Evolutionary conservation across 306 rosid genomes (phyloP).

Genomic region (Dicorynia guianensis): DNA sequence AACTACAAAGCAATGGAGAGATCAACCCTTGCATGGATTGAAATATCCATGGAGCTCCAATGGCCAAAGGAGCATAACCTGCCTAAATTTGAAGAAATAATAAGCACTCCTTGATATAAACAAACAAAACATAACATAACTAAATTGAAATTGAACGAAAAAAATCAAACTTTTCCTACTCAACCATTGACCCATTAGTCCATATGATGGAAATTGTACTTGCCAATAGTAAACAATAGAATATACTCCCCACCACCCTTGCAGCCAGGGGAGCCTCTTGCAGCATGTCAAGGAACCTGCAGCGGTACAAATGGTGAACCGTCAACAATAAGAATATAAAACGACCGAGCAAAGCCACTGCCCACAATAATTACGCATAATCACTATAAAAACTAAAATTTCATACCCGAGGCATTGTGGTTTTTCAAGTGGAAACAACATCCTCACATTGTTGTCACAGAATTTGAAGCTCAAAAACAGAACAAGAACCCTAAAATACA

Average conservation of each 20-base stretch:
- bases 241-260: constrained; percentile 77
- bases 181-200: not conserved
- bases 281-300: constrained; percentile 88
- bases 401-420: not conserved
- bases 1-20: constrained; percentile 81
- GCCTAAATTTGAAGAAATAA: constrained; percentile 61
- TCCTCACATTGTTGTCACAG: not conserved
- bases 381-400: not conserved
- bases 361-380: not conserved
- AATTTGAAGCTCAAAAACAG: constrained; percentile 15
- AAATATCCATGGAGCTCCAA: constrained; percentile 83
- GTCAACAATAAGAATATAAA: not conserved
- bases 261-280: constrained; percentile 94
- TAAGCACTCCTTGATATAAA: constrained; percentile 3
- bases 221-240: constrained; percentile 80
- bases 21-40: constrained; percentile 50
- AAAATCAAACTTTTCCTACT: constrained; percentile 5
- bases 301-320: not conserved
- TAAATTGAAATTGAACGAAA: constrained; percentile 25
- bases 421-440: not conserved
- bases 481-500: not conserved
- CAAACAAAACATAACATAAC: not conserved
- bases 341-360: not conserved
- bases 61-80: constrained; percentile 75
- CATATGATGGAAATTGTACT: constrained; percentile 37